Percentiles rank a stretch among this genome's conserved stretches.
These are phyloP conservation scores for Chloris gayana DNA, from an alignment of 176 grass and related monocot genomes.

Conservation along the genomic window DNA sequence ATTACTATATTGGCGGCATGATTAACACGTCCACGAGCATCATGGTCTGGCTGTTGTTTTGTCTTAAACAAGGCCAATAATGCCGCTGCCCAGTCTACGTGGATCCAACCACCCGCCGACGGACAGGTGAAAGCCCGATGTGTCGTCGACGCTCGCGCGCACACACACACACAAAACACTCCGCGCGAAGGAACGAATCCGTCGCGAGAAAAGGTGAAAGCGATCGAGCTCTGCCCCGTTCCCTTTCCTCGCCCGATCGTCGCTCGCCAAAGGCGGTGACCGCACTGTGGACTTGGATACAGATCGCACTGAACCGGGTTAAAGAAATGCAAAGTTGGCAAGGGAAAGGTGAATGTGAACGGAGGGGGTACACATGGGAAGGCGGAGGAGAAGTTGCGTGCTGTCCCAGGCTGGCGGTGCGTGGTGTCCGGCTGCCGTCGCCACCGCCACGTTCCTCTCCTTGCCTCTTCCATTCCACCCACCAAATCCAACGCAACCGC, in stretches of 20 bases:
- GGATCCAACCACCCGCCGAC: slow-evolving; percentile 27
- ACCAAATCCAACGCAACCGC: slow-evolving; percentile 14
- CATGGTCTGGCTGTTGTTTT: neutral
- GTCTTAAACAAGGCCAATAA: neutral
- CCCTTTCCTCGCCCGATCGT: too few relatives aligned
- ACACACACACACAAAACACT: neutral
- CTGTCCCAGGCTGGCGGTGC: slow-evolving; percentile 55
- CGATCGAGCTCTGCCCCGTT: neutral
- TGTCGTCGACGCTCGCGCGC: neutral
- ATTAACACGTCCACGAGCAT: neutral
- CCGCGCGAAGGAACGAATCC: slow-evolving; percentile 18
- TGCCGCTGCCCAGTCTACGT: neutral
- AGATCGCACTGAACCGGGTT: too few relatives aligned
- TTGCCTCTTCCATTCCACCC: neutral
- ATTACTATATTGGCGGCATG: neutral
- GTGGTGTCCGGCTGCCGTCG: slow-evolving; percentile 37
- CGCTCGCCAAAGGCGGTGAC: too few relatives aligned
- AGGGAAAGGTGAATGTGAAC: too few relatives aligned
- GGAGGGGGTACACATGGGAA: too few relatives aligned
- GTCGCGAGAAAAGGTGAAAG: neutral
- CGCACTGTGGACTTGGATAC: too few relatives aligned
- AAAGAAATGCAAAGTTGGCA: too few relatives aligned
- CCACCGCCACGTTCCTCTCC: slow-evolving; percentile 54
- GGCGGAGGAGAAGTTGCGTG: slow-evolving; percentile 1
- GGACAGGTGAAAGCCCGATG: neutral